Evolutionary conservation across 495 filamentous ascomycete species (phyloP).

Genomic region (Hypoxylon fuscum): DNA sequence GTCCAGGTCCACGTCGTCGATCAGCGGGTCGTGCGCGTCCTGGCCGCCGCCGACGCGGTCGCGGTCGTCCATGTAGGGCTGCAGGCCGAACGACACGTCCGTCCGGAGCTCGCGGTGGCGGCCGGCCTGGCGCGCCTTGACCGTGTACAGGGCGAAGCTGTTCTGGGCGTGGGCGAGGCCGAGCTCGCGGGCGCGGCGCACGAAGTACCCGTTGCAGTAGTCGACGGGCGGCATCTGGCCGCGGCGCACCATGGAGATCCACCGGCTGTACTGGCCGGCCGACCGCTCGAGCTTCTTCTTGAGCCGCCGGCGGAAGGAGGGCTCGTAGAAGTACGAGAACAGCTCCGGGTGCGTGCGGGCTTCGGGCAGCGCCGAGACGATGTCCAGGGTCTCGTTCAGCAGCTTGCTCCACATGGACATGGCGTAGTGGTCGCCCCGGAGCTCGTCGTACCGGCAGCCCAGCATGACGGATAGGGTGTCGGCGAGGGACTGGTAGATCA

Average conservation of each 20-base stretch:
- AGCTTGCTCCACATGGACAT: conserved; percentile 73
- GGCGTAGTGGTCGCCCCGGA: conserved; percentile 69
- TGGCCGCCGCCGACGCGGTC: conserved; percentile 35
- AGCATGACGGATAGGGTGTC: conserved; percentile 80
- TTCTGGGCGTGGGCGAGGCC: conserved; percentile 73
- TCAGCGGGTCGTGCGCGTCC: conserved; percentile 1
- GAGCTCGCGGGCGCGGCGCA: conserved; percentile 71
- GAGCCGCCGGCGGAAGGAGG: conserved; percentile 56
- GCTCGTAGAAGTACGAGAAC: conserved; percentile 62
- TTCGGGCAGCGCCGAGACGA: conserved; percentile 63
- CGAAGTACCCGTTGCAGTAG: conserved; percentile 84
- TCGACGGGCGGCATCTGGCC: conserved; percentile 75
- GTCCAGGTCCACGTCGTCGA: conserved; percentile 5
- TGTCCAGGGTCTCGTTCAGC: conserved; percentile 56
- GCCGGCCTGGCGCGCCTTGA: conserved; percentile 47
- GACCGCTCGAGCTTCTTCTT: conserved; percentile 53
- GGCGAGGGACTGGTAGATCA: conserved; percentile 77
- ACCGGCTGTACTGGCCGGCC: conserved; percentile 61
- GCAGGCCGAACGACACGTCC: conserved; percentile 39
- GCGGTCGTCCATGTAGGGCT: conserved; percentile 23
- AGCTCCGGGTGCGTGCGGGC: conserved; percentile 68
- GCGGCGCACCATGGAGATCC: conserved; percentile 28
- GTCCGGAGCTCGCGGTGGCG: conserved; percentile 22
- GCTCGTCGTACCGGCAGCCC: conserved; percentile 73
- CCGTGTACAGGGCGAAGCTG: conserved; percentile 41